Conservation (phyloP, 495 filamentous ascomycete species). For the Podospora tetraspora region DNA sequence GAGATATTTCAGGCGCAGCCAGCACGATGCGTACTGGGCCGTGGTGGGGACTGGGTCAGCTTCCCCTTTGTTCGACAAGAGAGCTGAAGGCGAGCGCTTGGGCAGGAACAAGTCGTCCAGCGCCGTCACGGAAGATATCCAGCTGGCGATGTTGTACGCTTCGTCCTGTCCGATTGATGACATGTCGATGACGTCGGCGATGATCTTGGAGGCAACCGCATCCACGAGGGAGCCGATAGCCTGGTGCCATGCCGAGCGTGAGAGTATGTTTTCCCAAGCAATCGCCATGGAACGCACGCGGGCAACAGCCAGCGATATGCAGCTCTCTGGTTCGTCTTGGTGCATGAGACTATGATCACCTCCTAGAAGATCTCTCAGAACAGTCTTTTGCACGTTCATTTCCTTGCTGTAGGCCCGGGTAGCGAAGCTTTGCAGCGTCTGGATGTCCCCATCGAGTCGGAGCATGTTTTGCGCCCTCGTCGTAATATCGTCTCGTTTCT, state of each 20-base stretch:
- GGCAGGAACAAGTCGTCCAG: slow-evolving; percentile 74
- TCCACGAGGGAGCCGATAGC: slow-evolving; percentile 76
- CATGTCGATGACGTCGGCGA: slow-evolving; percentile 81
- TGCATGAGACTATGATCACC: slow-evolving; percentile 51
- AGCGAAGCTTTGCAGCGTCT: slow-evolving; percentile 68
- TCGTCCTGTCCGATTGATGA: slow-evolving; percentile 81
- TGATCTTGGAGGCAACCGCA: slow-evolving; percentile 73
- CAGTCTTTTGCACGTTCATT: slow-evolving; percentile 76
- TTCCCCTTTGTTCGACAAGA: slow-evolving; percentile 18
- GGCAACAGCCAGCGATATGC: slow-evolving; percentile 61
- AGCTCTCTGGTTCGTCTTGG: slow-evolving; percentile 60
- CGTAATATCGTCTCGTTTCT: slow-evolving; percentile 38
- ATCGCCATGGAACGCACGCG: slow-evolving; percentile 63
- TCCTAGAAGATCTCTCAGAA: slow-evolving; percentile 80
- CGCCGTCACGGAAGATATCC: slow-evolving; percentile 63
- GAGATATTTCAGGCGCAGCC: slow-evolving; percentile 87
- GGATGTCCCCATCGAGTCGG: slow-evolving; percentile 63
- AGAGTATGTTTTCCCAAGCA: slow-evolving; percentile 75
- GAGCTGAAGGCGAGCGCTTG: slow-evolving; percentile 25
- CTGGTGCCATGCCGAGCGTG: slow-evolving; percentile 76
- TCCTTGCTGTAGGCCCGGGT: slow-evolving; percentile 81
- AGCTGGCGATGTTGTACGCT: slow-evolving; percentile 67
- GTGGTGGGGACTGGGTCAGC: slow-evolving; percentile 56
- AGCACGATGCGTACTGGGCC: slow-evolving; percentile 71
- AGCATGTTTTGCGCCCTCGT: slow-evolving; percentile 47